Percentiles rank a stretch among this genome's conserved stretches.
These are phyloP conservation scores for Termitomyces sp. DNA, from an alignment of 768 basidiomycete species.

Conservation along the genomic window DNA sequence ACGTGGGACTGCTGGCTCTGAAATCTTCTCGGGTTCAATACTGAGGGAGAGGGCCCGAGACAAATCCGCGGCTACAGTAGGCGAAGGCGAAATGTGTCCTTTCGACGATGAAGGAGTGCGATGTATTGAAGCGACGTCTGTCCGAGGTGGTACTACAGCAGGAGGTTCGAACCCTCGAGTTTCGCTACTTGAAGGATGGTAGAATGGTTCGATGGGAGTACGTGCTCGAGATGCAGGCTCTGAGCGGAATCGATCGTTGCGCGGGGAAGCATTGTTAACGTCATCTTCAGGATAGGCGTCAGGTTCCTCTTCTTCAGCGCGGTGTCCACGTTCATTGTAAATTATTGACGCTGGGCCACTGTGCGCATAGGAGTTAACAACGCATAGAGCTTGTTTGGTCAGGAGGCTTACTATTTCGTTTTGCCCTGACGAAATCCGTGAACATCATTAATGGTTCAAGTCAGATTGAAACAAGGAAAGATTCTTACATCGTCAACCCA, in stretches of 20 bases:
- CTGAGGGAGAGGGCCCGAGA: constrained; percentile 21
- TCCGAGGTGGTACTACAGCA: constrained; percentile 8
- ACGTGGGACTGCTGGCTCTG: constrained; percentile 2
- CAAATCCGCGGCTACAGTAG: constrained; percentile 12
- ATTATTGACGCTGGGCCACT: constrained; percentile 81
- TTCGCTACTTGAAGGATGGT: constrained; percentile 18
- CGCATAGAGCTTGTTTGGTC: neutral
- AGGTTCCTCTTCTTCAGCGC: constrained; percentile 70
- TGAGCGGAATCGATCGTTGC: constrained; percentile 38
- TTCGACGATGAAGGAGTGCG: constrained; percentile 15
- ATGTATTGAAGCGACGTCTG: constrained; percentile 11
- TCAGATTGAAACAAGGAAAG: neutral
- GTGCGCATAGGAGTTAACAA: constrained; percentile 8
- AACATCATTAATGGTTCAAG: constrained; percentile 1
- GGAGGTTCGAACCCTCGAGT: constrained; percentile 24
- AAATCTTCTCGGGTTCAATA: constrained; percentile 14
- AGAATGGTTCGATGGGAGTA: constrained; percentile 36
- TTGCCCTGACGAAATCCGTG: constrained; percentile 44
- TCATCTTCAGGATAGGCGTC: constrained; percentile 70
- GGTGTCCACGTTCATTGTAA: constrained; percentile 77
- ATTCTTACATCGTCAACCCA: constrained; percentile 73
- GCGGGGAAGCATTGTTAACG: constrained; percentile 32
- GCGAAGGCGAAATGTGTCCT: constrained; percentile 14
- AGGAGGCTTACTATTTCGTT: constrained; percentile 62
- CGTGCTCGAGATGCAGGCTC: constrained; percentile 54